A percentile compares a stretch with the other conserved stretches of the same genome.
These are phyloP conservation scores for Isatis lusitanica DNA, from an alignment of 441 rosid species.

Conservation along the genomic window DNA sequence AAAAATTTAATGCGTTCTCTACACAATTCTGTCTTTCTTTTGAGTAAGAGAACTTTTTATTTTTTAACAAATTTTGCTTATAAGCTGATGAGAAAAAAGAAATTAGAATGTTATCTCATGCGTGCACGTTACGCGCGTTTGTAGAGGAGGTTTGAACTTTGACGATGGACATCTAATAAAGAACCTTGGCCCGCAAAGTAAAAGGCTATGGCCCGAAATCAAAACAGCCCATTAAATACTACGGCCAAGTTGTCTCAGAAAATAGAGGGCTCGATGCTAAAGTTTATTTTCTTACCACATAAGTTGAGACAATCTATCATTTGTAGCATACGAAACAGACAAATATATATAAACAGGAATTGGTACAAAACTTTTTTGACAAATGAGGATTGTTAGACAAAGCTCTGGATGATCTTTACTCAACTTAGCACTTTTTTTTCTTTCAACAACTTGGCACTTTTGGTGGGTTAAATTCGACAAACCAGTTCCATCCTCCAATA, in stretches of 20 bases:
- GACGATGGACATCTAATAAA: background rate
- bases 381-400: background rate
- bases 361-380: background rate
- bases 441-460: constrained; percentile 1
- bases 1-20: background rate
- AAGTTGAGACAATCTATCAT: background rate
- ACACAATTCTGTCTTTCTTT: background rate
- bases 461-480: constrained; percentile 23
- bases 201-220: constrained; percentile 1
- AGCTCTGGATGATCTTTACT: background rate
- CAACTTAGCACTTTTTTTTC: constrained; percentile 10
- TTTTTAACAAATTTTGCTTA: no score
- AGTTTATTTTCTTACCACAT: background rate
- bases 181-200: background rate
- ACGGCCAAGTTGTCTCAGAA: background rate
- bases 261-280: background rate
- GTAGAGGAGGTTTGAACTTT: background rate
- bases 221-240: background rate
- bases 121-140: background rate
- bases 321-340: background rate
- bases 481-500: constrained; percentile 6
- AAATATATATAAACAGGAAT: background rate
- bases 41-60: background rate
- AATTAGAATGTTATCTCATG: background rate
- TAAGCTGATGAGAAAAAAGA: no score